Evolutionary conservation across 139 green algal species (phyloP), one percentile per base, ranked within the genome.

Genomic region (Prasinococcaceae sp.): DNA sequence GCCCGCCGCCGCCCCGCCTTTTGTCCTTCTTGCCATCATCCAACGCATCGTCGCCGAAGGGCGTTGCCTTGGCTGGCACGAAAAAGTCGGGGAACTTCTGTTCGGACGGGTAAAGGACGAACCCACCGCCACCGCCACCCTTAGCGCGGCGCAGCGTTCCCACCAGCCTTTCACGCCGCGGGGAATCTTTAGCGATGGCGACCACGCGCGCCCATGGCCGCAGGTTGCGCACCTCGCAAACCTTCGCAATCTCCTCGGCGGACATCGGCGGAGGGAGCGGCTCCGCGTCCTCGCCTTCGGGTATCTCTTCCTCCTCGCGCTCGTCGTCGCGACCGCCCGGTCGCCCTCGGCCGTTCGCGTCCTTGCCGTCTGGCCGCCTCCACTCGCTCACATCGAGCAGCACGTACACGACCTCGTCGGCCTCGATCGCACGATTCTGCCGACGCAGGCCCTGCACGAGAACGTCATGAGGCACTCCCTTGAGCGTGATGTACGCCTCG

Each of bases 391-490:
- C 12, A 20, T 41, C 33, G 12, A 41, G 33, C 12, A 41, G 12
- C 12, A 41, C 33, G 33, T 14, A 14, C 33, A 41, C 33, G 33
- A 14, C 14, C 12, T 41, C 33, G 12, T 12, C 12, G 33, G 12
- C 33, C 33, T 41, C 14, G 33, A 41, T 41, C 14, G 12, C 12
- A 14, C 33, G 14, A 12, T 14, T 12, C 14, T 14, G 33, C 12
- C 14, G 33, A 41, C 33, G 33, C 12, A 14, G 33, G 12, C 33
- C 14, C 33, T 41, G 12, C 14, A 14, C 33, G 22, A 83, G 51
- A 5, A 86, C 28, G 58, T 92, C 81, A 6, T 69, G 60, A 2
- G 61, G 65, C 42, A 88, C 60, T 30, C 79, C 76, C 1, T 64
- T 46, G 20, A 92, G 9, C 0, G 66, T 73, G 40, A 63, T 61